Percentiles rank a stretch among this genome's conserved stretches.
phyloP scores from a whole-genome alignment of 2,329 filamentous ascomycete genomes.

The Metarhizium anisopliae region DNA sequence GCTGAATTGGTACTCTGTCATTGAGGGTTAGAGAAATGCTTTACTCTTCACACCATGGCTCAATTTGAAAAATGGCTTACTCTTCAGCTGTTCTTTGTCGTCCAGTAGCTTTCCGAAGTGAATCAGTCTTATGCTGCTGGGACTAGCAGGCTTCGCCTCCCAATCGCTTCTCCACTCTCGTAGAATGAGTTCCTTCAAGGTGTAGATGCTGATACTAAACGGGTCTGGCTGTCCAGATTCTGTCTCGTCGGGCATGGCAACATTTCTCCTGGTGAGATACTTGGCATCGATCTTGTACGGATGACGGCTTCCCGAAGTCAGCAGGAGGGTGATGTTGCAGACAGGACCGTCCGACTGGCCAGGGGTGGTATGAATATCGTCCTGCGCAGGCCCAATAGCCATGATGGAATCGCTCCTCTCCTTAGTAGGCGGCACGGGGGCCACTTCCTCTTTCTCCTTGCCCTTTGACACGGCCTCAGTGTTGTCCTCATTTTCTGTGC shows the following conservation, averaged over 20 bases:
- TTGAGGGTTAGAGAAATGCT: slow-evolving; percentile 1
- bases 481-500: slow-evolving; percentile 13
- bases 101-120: slow-evolving; percentile 86
- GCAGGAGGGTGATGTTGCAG: slow-evolving; percentile 72
- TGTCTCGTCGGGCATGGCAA: slow-evolving; percentile 60
- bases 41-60: neutral
- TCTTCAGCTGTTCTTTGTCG: slow-evolving; percentile 76
- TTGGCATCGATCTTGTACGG: slow-evolving; percentile 84
- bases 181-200: slow-evolving; percentile 86
- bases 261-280: slow-evolving; percentile 73
- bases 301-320: slow-evolving; percentile 74
- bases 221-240: slow-evolving; percentile 59
- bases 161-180: slow-evolving; percentile 89
- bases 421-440: slow-evolving; percentile 19
- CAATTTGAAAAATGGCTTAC: slow-evolving; percentile 39
- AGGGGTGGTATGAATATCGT: slow-evolving; percentile 28
- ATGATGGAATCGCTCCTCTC: slow-evolving; percentile 26
- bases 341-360: slow-evolving; percentile 28
- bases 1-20: slow-evolving; percentile 68
- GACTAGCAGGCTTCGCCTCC: slow-evolving; percentile 78
- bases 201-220: slow-evolving; percentile 86
- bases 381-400: slow-evolving; percentile 34
- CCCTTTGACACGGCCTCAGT: slow-evolving; percentile 17
- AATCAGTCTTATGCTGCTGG: slow-evolving; percentile 83
- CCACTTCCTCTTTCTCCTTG: slow-evolving; percentile 22